Conservation (phyloP, 2,329 filamentous ascomycete genomes). For the Zymoseptoria passerinii region DNA sequence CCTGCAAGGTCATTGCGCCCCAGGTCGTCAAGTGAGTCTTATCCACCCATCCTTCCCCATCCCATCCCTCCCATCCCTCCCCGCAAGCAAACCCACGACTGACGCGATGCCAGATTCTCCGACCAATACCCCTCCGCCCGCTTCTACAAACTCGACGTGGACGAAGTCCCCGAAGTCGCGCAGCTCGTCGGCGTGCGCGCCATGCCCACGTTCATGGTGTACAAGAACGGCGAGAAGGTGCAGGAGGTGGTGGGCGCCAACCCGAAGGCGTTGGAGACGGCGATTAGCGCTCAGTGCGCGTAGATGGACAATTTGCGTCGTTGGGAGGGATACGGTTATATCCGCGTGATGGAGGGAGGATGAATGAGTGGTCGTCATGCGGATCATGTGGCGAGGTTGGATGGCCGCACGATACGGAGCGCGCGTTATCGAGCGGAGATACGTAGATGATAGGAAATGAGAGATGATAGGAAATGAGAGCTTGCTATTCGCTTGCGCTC, state of each 20-base stretch:
- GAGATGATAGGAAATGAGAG: too few species aligned
- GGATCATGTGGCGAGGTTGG: too few species aligned
- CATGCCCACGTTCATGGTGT: conserved; percentile 87
- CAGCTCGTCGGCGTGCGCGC: conserved; percentile 72
- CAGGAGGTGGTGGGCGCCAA: conserved; percentile 73
- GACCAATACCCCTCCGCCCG: conserved; percentile 51
- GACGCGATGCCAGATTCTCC: conserved; percentile 44
- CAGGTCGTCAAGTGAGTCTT: conserved; percentile 52
- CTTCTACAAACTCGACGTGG: conserved; percentile 90
- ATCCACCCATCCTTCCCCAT: conserved; percentile 1
- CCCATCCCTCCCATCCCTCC: background rate
- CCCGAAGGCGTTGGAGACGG: conserved; percentile 55
- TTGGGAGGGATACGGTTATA: background rate
- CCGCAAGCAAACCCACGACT: too few species aligned
- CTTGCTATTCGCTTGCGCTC: background rate
- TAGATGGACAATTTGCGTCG: background rate
- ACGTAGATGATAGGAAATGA: too few species aligned
- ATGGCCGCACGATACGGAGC: too few species aligned
- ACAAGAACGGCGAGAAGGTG: conserved; percentile 68
- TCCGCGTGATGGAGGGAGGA: too few species aligned
- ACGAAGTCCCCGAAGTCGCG: conserved; percentile 66
- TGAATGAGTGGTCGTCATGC: too few species aligned
- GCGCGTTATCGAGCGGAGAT: too few species aligned
- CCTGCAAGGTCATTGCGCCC: conserved; percentile 86
- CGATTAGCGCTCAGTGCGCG: conserved; percentile 34